Evolutionary conservation across 2,329 filamentous ascomycete genomes (phyloP), one percentile per base, ranked within the genome.

Genomic region (Botrytis squamosa): DNA sequence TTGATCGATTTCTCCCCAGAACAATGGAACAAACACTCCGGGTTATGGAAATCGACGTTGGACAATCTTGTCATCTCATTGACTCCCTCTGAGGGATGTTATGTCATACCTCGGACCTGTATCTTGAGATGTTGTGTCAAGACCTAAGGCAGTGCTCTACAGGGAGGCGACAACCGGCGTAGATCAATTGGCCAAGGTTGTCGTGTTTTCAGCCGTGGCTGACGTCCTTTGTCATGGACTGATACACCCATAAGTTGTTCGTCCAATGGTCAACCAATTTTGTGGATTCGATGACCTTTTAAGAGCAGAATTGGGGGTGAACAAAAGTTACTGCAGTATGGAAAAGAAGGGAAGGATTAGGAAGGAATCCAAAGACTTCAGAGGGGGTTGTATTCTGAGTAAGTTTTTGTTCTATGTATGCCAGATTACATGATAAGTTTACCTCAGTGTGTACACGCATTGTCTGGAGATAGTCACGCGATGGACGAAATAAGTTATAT

Each of bases 131-230:
- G 36, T 68, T 16, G 12, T 25, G 18, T 68, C 36, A 22, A 69
- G 25, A 55, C 36, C 49, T 42, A 62, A 73, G 71, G 71, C 71
- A 62, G 68, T 16, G 49, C 36, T 60, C 49, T 12, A 49, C 44
- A 60, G 38, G 25, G 52, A 18, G 22, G n/a, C 62, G n/a, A 68
- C 29, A 49, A 49, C 33, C 4, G 36, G 16, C 49, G 46, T 62
- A n/a, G 44, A 49, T 60, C 55, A n/a, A 73, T 73, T 62, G 64
- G 71, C 55, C 49, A 60, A 36, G 25, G 42, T 62, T 52, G 64
- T 69, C 70, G 49, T 60, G 60, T 67, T 44, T 59, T 67, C 71
- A 73, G 64, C 64, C 64, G 63, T 72, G 71, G 71, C 71, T 59
- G 49, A 60, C 29, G 38, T 68, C 52, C 59, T 49, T 68, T 72